Percentiles rank a stretch among this genome's conserved stretches.
Conservation (phyloP, 495 filamentous ascomycete genomes). For the Trypethelium eluteriae region DNA sequence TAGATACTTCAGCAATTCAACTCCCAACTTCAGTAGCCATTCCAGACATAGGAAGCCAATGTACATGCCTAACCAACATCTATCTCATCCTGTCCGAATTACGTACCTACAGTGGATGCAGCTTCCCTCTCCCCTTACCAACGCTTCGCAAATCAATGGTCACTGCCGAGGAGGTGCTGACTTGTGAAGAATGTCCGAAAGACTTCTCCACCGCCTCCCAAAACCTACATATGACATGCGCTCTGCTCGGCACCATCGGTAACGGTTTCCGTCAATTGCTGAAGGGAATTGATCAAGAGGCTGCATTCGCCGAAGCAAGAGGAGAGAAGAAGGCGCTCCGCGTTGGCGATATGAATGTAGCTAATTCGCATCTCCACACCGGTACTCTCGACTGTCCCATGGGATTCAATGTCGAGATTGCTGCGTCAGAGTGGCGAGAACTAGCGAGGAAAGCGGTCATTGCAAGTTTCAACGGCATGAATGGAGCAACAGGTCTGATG, state of each 20-base stretch:
- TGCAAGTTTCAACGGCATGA: not conserved
- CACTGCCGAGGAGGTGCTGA: constrained; percentile 26
- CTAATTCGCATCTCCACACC: constrained; percentile 29
- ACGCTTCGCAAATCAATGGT: constrained; percentile 30
- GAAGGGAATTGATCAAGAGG: constrained; percentile 28
- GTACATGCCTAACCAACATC: constrained; percentile 34
- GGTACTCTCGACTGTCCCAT: constrained; percentile 30
- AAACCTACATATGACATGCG: constrained; percentile 28
- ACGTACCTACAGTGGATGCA: constrained; percentile 24
- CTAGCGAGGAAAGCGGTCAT: constrained; percentile 32
- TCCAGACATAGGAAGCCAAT: constrained; percentile 15
- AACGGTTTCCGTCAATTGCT: constrained; percentile 31
- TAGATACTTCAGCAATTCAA: not conserved
- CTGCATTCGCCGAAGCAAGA: constrained; percentile 19
- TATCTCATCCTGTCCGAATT: constrained; percentile 32
- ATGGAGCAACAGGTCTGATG: constrained; percentile 2
- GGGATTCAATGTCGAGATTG: constrained; percentile 31
- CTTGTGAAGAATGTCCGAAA: constrained; percentile 31
- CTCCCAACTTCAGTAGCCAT: not conserved
- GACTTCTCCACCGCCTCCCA: constrained; percentile 29
- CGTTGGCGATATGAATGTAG: constrained; percentile 28
- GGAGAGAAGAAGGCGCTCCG: constrained; percentile 31
- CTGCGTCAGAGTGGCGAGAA: constrained; percentile 28
- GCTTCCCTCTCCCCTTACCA: constrained; percentile 31
- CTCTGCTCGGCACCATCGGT: constrained; percentile 29